Percentiles rank a stretch among this genome's conserved stretches.
Evolutionary conservation across 1,284 basidiomycete genomes (phyloP).

Genomic region (Cronartium quercuum): DNA sequence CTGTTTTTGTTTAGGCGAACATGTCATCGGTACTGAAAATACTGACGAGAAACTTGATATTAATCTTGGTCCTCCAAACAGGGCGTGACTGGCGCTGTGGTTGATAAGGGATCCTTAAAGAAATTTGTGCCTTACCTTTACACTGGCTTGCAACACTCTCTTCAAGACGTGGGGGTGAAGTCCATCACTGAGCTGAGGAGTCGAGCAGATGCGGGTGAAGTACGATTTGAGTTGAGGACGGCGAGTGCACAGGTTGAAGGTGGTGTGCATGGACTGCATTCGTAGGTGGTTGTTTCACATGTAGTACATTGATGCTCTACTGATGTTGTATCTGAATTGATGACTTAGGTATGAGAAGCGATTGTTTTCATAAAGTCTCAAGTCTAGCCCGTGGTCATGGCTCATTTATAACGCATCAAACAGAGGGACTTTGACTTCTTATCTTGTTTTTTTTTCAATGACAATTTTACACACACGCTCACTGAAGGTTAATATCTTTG

Average conservation of each 20-base stretch:
- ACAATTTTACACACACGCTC: no score
- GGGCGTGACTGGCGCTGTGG: slow-evolving; percentile 91
- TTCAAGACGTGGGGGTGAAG: slow-evolving; percentile 85
- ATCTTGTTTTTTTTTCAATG: no score
- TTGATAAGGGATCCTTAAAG: slow-evolving; percentile 90
- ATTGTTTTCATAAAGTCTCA: slow-evolving; percentile 24
- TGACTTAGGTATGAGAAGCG: slow-evolving; percentile 32
- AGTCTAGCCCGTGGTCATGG: not conserved
- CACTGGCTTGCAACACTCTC: slow-evolving; percentile 86
- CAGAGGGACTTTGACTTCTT: no score
- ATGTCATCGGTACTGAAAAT: not conserved
- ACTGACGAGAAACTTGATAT: not conserved
- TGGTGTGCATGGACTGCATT: slow-evolving; percentile 86
- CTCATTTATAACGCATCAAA: no score
- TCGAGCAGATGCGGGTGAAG: slow-evolving; percentile 61
- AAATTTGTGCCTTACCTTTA: slow-evolving; percentile 83
- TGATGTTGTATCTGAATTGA: not conserved
- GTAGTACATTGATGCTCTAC: not conserved
- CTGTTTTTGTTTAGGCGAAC: not conserved
- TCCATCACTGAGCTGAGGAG: slow-evolving; percentile 61
- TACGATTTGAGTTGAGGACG: slow-evolving; percentile 89
- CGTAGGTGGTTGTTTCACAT: slow-evolving; percentile 54
- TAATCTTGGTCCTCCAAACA: slow-evolving; percentile 26
- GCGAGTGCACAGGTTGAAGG: slow-evolving; percentile 94
- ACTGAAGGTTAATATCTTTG: no score